These are phyloP conservation scores for Thymus mandschuricus DNA, from an alignment of 257 asterid genomes.

Conservation along the genomic window DNA sequence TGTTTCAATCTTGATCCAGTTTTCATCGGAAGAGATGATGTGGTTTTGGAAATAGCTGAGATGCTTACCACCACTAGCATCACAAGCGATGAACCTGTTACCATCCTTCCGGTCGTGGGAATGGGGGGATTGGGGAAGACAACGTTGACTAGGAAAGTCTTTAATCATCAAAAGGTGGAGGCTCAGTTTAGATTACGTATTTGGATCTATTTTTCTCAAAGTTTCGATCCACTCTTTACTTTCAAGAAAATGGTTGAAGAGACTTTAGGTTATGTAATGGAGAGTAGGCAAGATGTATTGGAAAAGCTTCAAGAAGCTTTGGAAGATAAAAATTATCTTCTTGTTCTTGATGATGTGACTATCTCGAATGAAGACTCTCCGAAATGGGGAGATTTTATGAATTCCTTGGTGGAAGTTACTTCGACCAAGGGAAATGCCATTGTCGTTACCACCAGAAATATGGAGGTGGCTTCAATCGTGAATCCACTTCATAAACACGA, in stretches of 20 bases:
- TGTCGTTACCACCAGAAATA: not conserved
- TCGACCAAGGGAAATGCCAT: not conserved
- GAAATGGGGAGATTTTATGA: not conserved
- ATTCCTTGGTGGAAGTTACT: not conserved
- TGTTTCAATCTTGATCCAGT: not conserved
- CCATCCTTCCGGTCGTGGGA: no score
- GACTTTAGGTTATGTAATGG: not conserved
- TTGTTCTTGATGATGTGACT: not conserved
- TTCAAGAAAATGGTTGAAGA: not conserved
- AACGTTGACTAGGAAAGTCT: no score
- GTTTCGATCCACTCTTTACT: not conserved
- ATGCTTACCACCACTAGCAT: no score
- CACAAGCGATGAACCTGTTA: no score
- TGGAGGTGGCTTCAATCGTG: no score
- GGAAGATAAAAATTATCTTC: not conserved
- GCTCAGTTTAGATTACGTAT: no score
- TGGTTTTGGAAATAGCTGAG: not conserved
- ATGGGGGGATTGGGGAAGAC: no score
- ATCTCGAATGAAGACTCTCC: not conserved
- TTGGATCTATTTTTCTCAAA: no score
- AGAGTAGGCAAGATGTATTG: not conserved
- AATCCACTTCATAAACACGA: not conserved
- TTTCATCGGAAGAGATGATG: not conserved
- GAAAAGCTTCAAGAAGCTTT: not conserved
- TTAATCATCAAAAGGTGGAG: no score